Conservation (phyloP, 805 yeast species). For the Cyberlindnera japonica region DNA sequence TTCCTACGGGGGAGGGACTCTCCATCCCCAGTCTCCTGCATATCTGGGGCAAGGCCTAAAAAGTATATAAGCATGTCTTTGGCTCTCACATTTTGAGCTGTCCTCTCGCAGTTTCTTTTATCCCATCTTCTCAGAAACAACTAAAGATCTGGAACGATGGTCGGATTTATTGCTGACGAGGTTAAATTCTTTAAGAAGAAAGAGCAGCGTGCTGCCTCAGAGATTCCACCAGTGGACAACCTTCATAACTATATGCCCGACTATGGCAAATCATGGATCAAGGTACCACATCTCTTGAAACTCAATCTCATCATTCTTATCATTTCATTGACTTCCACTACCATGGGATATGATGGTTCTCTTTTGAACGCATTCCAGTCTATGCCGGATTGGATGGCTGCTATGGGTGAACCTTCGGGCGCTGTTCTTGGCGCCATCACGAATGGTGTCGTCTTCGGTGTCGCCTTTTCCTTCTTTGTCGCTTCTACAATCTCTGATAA, state of each 20-base stretch:
- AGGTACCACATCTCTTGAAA: conserved; percentile 31
- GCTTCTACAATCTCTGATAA: conserved; percentile 31
- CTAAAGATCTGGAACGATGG: too few relatives aligned
- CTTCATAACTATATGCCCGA: conserved; percentile 22
- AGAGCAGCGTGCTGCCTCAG: background rate
- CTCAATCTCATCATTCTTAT: conserved; percentile 37
- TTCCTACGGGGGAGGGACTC: too few relatives aligned
- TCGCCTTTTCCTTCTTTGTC: conserved; percentile 28
- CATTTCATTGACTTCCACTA: conserved; percentile 42
- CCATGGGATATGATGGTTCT: conserved; percentile 44
- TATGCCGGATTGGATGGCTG: conserved; percentile 35
- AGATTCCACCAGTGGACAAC: conserved; percentile 4
- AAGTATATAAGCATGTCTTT: too few relatives aligned
- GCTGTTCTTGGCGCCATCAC: conserved; percentile 37
- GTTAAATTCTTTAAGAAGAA: conserved; percentile 16
- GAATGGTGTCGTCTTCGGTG: conserved; percentile 40
- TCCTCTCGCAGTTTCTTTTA: too few relatives aligned
- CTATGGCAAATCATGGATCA: conserved; percentile 31
- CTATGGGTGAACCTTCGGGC: conserved; percentile 37
- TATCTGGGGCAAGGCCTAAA: too few relatives aligned
- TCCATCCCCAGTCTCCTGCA: too few relatives aligned
- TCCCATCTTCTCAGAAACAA: too few relatives aligned
- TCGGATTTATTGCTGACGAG: conserved; percentile 20
- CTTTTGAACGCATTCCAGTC: conserved; percentile 48
- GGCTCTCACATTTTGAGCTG: too few relatives aligned